Conservation (phyloP, 129 eudicot species). For the Flaveria bidentis region DNA sequence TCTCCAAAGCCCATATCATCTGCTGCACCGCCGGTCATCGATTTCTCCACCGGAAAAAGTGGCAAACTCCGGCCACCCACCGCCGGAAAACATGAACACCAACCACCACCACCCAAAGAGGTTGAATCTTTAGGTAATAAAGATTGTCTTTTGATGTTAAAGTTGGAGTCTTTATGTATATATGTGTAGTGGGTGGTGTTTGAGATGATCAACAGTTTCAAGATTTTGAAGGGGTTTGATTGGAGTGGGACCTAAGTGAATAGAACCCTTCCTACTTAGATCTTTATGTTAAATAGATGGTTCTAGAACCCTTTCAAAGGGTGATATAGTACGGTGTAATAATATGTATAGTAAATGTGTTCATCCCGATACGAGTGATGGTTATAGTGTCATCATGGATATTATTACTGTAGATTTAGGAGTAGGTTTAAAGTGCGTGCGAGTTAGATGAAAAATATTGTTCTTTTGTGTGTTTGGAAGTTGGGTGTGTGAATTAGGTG, state of each 20-base stretch:
- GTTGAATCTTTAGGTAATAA: conserved; percentile 9
- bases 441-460: no score
- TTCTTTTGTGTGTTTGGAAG: conserved; percentile 23
- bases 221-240: conserved; percentile 32
- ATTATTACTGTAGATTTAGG: no score
- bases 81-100: conserved; percentile 32
- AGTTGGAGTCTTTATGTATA: neutral
- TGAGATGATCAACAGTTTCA: conserved; percentile 28
- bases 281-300: conserved; percentile 50
- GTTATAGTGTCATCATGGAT: no score
- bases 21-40: conserved; percentile 53
- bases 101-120: neutral
- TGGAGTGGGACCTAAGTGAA: conserved; percentile 68
- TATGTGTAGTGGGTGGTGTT: conserved; percentile 12
- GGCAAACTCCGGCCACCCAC: conserved; percentile 39
- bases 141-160: conserved; percentile 5
- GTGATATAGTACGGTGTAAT: no score
- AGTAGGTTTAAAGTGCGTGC: no score
- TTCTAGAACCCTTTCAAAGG: conserved; percentile 32
- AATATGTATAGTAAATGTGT: no score
- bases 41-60: conserved; percentile 42
- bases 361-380: no score
- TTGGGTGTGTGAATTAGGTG: conserved; percentile 49
- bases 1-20: conserved; percentile 92
- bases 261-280: conserved; percentile 12